Conservation (phyloP, 1,284 basidiomycete genomes). For the Puccinia triticina region DNA sequence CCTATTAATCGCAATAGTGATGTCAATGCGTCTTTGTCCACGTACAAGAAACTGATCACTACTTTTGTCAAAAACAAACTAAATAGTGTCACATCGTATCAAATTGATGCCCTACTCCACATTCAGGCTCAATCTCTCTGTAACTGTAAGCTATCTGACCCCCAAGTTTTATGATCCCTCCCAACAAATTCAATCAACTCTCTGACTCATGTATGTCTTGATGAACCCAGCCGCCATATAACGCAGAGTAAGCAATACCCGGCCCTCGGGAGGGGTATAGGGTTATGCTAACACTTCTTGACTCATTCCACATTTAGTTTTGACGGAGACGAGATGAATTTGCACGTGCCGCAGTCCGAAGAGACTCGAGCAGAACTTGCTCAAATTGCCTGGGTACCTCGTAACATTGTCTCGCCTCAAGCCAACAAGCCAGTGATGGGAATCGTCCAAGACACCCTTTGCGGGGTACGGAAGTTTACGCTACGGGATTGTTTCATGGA, state of each 20-base stretch:
- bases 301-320: constrained; percentile 64
- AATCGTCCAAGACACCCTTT: constrained; percentile 98
- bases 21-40: neutral
- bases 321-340: constrained; percentile 99
- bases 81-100: constrained; percentile 84
- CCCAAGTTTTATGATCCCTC: constrained; percentile 50
- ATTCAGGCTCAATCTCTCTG: constrained; percentile 94
- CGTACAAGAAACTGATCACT: neutral
- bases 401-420: constrained; percentile 97
- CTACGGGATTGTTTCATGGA: constrained; percentile 91
- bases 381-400: constrained; percentile 99
- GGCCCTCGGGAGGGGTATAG: constrained; percentile 33
- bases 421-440: constrained; percentile 99
- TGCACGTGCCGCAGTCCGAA: constrained; percentile 98
- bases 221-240: constrained; percentile 72
- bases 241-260: constrained; percentile 69
- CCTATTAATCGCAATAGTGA: neutral
- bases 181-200: neutral
- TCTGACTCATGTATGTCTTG: constrained; percentile 53
- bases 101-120: constrained; percentile 99
- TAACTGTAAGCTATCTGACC: constrained; percentile 67
- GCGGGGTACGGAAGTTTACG: constrained; percentile 96
- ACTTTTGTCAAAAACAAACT: neutral
- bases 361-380: constrained; percentile 97
- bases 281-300: constrained; percentile 46